Evolutionary conservation across 202 grass and related monocot genomes (phyloP), one percentile per base, ranked within the genome.

Genomic region (Hordeum pubiflorum): DNA sequence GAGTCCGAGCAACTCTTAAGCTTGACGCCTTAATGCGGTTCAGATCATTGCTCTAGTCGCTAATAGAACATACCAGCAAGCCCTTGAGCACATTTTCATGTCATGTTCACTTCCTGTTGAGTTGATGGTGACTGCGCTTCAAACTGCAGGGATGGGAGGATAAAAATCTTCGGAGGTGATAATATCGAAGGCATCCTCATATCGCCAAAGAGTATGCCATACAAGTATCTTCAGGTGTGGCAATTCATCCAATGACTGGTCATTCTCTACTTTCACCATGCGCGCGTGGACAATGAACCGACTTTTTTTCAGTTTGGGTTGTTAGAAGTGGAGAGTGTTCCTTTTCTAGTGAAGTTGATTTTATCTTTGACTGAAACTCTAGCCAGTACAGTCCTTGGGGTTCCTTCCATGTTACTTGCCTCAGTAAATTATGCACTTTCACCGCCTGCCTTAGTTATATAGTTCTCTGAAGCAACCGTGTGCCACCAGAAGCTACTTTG

Each of bases 121-220:
- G 7, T 78, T 33, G 0, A 84, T 12, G 50, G 9, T 79, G 17
- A 83, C 60, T 18, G 21, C 37, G 40, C 70, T 41, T 58, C 29
- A 57, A 56, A 40, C 78, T 87, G 74, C 82, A 97, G 95, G 88
- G 95, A 97, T 81, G 92, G 95, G 58, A 89, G 92, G 88, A 94
- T 94, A 80, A 94, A 98, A 77, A 77, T 98, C 58, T 82, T 94
- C 68, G 95, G 95, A 69, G 95, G 92, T 13, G 92, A 98, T 78
- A 93, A 93, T 54, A 94, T 98, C 76, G 86, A 98, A 86, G 88
- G 88, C 79, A 80, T 98, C 43, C 84, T 98, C 21, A 78, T 91
- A 91, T 89, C 90, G 20, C 92, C 92, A 48, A 93, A 91, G 17
- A 98, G 88, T 23, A 48, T 94, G 59, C 95, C 92, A 2, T 98